phyloP scores from a whole-genome alignment of 805 yeast species.

The Pichia californica region DNA sequence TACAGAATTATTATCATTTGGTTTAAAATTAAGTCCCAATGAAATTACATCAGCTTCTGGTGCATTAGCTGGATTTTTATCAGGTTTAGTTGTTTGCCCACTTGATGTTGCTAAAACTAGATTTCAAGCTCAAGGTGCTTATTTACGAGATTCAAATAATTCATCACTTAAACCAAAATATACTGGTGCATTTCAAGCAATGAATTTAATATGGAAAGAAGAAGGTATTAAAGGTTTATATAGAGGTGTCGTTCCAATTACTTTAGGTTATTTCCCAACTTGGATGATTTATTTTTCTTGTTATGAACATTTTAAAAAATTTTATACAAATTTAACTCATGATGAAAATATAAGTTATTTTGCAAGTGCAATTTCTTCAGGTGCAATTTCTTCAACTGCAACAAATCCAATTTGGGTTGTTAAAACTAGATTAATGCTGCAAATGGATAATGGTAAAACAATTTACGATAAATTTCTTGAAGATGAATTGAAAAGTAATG shows the following conservation, averaged over 20 bases:
- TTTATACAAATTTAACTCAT: constrained; percentile 19
- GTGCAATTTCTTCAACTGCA: constrained; percentile 72
- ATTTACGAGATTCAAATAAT: constrained; percentile 13
- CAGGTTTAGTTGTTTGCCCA: constrained; percentile 91
- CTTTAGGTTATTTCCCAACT: constrained; percentile 91
- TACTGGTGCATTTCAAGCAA: constrained; percentile 56
- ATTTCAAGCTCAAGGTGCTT: constrained; percentile 83
- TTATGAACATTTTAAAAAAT: constrained; percentile 69
- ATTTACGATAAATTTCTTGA: constrained; percentile 30
- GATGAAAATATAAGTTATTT: constrained; percentile 36
- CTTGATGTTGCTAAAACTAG: constrained; percentile 93
- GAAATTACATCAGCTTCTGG: constrained; percentile 78
- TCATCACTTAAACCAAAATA: constrained; percentile 31
- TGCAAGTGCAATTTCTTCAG: constrained; percentile 76
- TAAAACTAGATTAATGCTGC: constrained; percentile 90
- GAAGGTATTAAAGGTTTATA: constrained; percentile 84
- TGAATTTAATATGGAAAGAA: constrained; percentile 58
- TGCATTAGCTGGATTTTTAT: constrained; percentile 85
- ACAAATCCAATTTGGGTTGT: constrained; percentile 98
- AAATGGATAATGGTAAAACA: constrained; percentile 44
- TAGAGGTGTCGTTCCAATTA: constrained; percentile 86
- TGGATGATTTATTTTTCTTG: constrained; percentile 95
- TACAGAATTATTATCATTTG: constrained; percentile 12
- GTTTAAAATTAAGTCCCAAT: constrained; percentile 18
- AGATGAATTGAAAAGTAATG: constrained; percentile 7